These are phyloP conservation scores for Dacryopinax spathularia DNA, from an alignment of 768 basidiomycete genomes.

Conservation along the genomic window DNA sequence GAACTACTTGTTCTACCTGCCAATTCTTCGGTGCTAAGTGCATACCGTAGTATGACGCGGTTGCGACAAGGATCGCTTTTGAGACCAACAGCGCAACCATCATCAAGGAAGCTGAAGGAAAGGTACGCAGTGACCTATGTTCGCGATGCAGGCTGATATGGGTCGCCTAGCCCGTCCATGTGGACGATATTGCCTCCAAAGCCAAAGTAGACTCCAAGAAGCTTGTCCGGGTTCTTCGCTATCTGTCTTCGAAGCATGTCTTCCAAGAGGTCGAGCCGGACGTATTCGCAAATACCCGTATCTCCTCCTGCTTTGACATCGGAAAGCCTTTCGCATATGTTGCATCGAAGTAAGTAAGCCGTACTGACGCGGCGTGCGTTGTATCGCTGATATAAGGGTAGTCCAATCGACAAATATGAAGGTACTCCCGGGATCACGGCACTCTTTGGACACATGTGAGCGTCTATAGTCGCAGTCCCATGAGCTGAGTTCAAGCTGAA, in stretches of 20 bases:
- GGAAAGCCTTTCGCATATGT: slow-evolving; percentile 43
- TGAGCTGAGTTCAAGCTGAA: slow-evolving; percentile 43
- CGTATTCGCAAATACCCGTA: slow-evolving; percentile 56
- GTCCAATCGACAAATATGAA: slow-evolving; percentile 48
- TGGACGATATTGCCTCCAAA: slow-evolving; percentile 26
- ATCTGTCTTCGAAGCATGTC: slow-evolving; percentile 68
- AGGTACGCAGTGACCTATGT: slow-evolving; percentile 14
- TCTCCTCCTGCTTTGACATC: slow-evolving; percentile 54
- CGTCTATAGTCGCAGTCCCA: neutral
- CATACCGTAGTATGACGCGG: neutral
- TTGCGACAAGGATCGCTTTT: slow-evolving; percentile 20
- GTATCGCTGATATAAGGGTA: slow-evolving; percentile 19
- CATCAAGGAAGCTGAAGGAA: slow-evolving; percentile 28
- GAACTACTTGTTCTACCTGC: neutral
- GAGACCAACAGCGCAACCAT: slow-evolving; percentile 29
- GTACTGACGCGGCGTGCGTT: neutral
- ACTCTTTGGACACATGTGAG: slow-evolving; percentile 36
- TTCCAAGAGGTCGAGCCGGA: slow-evolving; percentile 54
- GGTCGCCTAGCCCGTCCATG: slow-evolving; percentile 19
- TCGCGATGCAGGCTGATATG: slow-evolving; percentile 18
- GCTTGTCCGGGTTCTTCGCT: slow-evolving; percentile 50
- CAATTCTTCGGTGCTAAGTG: too few species aligned
- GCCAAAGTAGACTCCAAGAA: slow-evolving; percentile 22
- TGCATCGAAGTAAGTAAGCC: neutral
- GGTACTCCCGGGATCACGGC: slow-evolving; percentile 53